These are phyloP conservation scores for Vanrija humicola DNA, from an alignment of 1,284 basidiomycete genomes.

Conservation along the genomic window DNA sequence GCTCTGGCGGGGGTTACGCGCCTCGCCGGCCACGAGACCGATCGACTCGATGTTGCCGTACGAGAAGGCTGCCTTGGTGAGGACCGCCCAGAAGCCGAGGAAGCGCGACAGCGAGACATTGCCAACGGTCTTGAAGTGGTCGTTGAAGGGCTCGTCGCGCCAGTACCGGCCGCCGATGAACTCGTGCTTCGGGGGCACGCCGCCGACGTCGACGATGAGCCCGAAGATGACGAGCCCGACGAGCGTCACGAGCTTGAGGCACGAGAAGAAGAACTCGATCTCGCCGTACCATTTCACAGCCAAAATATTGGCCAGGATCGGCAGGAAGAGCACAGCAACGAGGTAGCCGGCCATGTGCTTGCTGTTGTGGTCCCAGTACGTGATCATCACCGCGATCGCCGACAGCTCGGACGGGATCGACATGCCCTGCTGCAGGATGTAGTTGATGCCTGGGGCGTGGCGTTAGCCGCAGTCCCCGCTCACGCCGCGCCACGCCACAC, in stretches of 20 bases:
- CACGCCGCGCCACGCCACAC: background rate
- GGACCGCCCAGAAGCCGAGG: conserved; percentile 60
- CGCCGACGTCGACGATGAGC: conserved; percentile 65
- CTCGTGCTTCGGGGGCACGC: conserved; percentile 57
- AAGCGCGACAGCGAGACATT: conserved; percentile 43
- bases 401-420: conserved; percentile 11
- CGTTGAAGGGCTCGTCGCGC: conserved; percentile 56
- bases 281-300: background rate
- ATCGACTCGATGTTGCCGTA: conserved; percentile 44
- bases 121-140: conserved; percentile 24
- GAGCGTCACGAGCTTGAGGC: conserved; percentile 54
- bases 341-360: conserved; percentile 8
- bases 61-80: conserved; percentile 43
- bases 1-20: conserved; percentile 60
- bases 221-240: conserved; percentile 55
- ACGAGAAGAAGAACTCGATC: conserved; percentile 58
- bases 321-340: conserved; percentile 6
- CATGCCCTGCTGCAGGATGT: conserved; percentile 10
- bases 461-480: background rate
- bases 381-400: conserved; percentile 10
- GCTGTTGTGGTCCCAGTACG: conserved; percentile 9
- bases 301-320: background rate
- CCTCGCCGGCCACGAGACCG: conserved; percentile 48
- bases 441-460: conserved; percentile 11
- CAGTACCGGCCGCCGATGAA: conserved; percentile 56